Evolutionary conservation across 129 eudicot species (phyloP), one percentile per base, ranked within the genome.

Genomic region (Tanacetum coccineum): DNA sequence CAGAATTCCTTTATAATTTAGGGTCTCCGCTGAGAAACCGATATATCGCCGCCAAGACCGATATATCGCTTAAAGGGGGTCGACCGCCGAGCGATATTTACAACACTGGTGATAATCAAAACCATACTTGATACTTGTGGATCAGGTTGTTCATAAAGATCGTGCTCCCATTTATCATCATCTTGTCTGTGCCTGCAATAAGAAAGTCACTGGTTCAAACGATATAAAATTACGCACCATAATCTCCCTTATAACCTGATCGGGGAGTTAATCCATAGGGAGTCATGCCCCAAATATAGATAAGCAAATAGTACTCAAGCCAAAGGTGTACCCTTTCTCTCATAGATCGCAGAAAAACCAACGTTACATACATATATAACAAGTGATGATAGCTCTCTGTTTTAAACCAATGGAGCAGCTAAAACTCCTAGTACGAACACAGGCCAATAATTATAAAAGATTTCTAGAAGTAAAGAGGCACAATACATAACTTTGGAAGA

Each of bases 81-180:
- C n/a, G n/a, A n/a, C n/a, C n/a, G n/a, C n/a, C n/a, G n/a, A n/a
- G n/a, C n/a, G n/a, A n/a, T n/a, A n/a, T n/a, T n/a, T n/a, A n/a
- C n/a, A n/a, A n/a, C n/a, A n/a, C n/a, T n/a, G n/a, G n/a, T 74
- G 18, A 47, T 52, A 8, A 78, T 54, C 30, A 14, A 61, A 67
- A 22, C 12, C 84, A 28, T 86, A 86, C 96, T 86, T 84, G 91
- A 87, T 53, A 72, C 77, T 76, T 78, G 96, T 39, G 91, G 81
- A 75, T 78, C 87, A 56, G 77, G 73, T 62, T 68, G 70, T 42
- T 87, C 83, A 47, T 64, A 91, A 59, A 91, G 93, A 81, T 91
- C 97, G 55, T 87, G 97, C 68, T 87, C 88, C 97, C 97, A 91
- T 77, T 91, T 91, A 77, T 87, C 96, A 76, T 82, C 88, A 58